phyloP scores from a whole-genome alignment of 2,329 filamentous ascomycete genomes.

The Leptographium radiaticola region DNA sequence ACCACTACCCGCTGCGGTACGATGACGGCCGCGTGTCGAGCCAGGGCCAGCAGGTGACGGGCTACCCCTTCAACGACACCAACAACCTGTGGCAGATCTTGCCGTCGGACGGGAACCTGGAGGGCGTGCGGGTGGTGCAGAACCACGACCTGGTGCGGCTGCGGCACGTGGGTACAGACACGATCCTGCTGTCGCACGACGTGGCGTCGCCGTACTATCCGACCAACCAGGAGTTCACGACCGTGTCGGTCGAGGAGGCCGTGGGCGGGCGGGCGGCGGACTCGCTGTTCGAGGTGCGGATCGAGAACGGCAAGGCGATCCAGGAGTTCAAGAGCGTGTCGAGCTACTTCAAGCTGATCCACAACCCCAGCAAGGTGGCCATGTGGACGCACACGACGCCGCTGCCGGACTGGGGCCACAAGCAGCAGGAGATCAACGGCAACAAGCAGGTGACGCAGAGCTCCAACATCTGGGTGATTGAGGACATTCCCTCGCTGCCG shows the following conservation, averaged over 20 bases:
- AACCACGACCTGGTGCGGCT: slow-evolving; percentile 81
- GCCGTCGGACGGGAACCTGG: slow-evolving; percentile 44
- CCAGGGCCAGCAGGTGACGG: slow-evolving; percentile 95
- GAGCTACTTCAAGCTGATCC: slow-evolving; percentile 90
- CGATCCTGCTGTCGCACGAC: slow-evolving; percentile 81
- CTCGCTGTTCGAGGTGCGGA: slow-evolving; percentile 81
- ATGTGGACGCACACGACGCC: slow-evolving; percentile 98
- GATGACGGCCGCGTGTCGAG: slow-evolving; percentile 95
- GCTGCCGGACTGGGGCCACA: slow-evolving; percentile 93
- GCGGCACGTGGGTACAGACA: slow-evolving; percentile 75
- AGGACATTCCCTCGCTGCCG: slow-evolving; percentile 74
- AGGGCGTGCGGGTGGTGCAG: slow-evolving; percentile 52
- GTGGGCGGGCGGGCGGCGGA: slow-evolving; percentile 67
- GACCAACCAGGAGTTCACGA: slow-evolving; percentile 98
- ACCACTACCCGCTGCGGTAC: slow-evolving; percentile 84
- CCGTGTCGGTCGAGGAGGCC: slow-evolving; percentile 59
- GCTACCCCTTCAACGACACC: slow-evolving; percentile 95
- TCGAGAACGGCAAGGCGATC: slow-evolving; percentile 69
- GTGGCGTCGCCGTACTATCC: slow-evolving; percentile 93
- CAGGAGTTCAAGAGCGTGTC: slow-evolving; percentile 85
- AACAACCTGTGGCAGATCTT: slow-evolving; percentile 98
- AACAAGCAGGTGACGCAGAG: slow-evolving; percentile 88
- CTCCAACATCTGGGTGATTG: slow-evolving; percentile 90
- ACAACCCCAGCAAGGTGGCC: slow-evolving; percentile 87
- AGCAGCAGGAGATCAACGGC: slow-evolving; percentile 97